Evolutionary conservation across 2,329 filamentous ascomycete genomes (phyloP), one percentile per base, ranked within the genome.

Genomic region (Ustulina deusta): DNA sequence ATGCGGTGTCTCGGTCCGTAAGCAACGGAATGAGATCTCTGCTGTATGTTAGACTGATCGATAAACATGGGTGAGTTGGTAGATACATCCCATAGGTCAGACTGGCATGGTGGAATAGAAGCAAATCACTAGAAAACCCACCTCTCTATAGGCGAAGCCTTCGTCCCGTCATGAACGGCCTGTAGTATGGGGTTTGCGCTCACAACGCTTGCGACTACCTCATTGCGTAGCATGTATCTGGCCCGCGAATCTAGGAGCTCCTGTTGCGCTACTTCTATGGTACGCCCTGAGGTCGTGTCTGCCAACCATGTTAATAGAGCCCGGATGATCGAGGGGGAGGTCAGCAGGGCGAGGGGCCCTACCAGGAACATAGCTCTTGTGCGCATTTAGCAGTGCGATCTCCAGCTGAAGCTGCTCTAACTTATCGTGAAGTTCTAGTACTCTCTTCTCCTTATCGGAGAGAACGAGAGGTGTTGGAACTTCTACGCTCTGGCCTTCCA

Each of bases 101-200:
- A 27, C 22, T 5, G 22, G n/a, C 17, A 62, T 29, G 15, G 36
- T n/a, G 27, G 29, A 42, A 36, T 10, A 38, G 13, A 49, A 22
- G 61, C 32, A 20, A 48, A n/a, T 15, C 10, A 22, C n/a, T 46
- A 60, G 49, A 46, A 36, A 17, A 68, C 78, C 44, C 84, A 93
- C 92, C 89, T 87, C 80, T 96, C 92, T 60, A 90, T 83, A 51
- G 87, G 86, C 1, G 88, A 87, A 20, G 88, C 86, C 67, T 87
- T 85, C 13, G 86, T 87, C 49, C 89, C 89, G 67, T 87, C 83
- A 77, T 97, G 92, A 44, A 95, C 89, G 6, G 93, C 91, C 75
- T 92, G 93, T 65, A 97, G 82, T 46, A 92, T 89, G 7, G 93
- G 93, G 74, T 93, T 91, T 64, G 90, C 89, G 72, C 89, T 88